These are phyloP conservation scores for Diplocarpon mali DNA, from an alignment of 2,329 filamentous ascomycete genomes.

Conservation along the genomic window DNA sequence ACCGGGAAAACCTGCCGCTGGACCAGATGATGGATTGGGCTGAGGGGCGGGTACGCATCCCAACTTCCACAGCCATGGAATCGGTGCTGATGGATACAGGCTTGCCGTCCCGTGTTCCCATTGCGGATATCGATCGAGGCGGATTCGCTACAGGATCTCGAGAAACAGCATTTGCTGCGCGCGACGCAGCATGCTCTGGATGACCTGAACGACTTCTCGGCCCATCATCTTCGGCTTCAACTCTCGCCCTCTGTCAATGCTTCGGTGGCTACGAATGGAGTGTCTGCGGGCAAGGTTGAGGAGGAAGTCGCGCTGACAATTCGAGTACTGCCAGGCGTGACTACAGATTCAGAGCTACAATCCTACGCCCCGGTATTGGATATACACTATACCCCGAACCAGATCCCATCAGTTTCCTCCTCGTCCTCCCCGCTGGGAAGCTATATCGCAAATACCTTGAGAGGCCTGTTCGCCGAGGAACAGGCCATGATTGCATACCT, in stretches of 20 bases:
- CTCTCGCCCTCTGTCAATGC: constrained; percentile 35
- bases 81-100: constrained; percentile 37
- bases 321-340: constrained; percentile 53
- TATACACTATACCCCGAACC: constrained; percentile 62
- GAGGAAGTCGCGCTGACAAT: constrained; percentile 56
- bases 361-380: constrained; percentile 62
- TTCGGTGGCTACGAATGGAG: constrained; percentile 15
- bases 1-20: constrained; percentile 73
- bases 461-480: constrained; percentile 74
- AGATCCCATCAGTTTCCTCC: constrained; percentile 54
- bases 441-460: constrained; percentile 69
- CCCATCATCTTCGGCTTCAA: constrained; percentile 69
- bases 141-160: constrained; percentile 49
- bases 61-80: background rate
- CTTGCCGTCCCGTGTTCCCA: constrained; percentile 80
- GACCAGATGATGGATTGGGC: constrained; percentile 86
- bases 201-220: constrained; percentile 74
- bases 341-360: constrained; percentile 51
- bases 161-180: constrained; percentile 63
- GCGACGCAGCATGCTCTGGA: constrained; percentile 81
- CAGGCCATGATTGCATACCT: constrained; percentile 74
- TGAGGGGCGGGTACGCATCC: constrained; percentile 61
- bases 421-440: constrained; percentile 68
- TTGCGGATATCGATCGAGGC: constrained; percentile 71
- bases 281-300: constrained; percentile 29